Conservation (phyloP, 1,139 yeast genomes). For the Hanseniaspora uvarum region DNA sequence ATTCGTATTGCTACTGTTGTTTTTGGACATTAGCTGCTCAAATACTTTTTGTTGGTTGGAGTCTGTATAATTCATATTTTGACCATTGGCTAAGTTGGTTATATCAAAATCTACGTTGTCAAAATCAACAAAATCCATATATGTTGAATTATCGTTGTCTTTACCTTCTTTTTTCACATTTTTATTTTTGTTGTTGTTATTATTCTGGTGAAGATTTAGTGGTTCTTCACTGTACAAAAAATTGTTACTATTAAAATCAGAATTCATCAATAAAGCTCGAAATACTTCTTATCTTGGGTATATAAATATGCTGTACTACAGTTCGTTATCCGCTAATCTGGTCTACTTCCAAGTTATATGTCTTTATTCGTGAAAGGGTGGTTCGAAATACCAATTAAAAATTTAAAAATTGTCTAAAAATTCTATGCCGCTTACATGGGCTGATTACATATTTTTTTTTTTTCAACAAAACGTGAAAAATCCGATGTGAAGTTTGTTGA, state of each 20-base stretch:
- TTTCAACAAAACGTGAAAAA: not conserved
- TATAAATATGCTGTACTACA: not conserved
- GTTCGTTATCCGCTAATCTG: not conserved
- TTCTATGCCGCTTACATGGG: not conserved
- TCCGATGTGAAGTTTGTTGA: not conserved
- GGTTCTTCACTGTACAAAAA: not conserved
- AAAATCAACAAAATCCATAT: not conserved
- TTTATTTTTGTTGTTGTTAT: not conserved
- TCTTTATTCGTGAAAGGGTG: too few relatives aligned
- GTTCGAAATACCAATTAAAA: not conserved
- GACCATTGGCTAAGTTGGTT: not conserved
- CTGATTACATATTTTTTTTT: too few relatives aligned
- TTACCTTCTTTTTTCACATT: not conserved
- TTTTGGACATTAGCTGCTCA: conserved; percentile 6
- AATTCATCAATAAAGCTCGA: not conserved
- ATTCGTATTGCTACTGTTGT: not conserved
- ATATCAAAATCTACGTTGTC: not conserved
- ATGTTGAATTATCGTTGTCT: not conserved
- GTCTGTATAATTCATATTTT: not conserved
- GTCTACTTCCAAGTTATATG: too few relatives aligned
- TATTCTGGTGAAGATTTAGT: not conserved
- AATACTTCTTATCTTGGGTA: not conserved
- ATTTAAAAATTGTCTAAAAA: not conserved
- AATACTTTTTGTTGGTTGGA: conserved; percentile 1
- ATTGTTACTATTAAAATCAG: not conserved